A percentile compares a stretch with the other conserved stretches of the same genome.
Evolutionary conservation across 2,329 filamentous ascomycete species (phyloP).

Genomic region (Ceratocystis destructans): DNA sequence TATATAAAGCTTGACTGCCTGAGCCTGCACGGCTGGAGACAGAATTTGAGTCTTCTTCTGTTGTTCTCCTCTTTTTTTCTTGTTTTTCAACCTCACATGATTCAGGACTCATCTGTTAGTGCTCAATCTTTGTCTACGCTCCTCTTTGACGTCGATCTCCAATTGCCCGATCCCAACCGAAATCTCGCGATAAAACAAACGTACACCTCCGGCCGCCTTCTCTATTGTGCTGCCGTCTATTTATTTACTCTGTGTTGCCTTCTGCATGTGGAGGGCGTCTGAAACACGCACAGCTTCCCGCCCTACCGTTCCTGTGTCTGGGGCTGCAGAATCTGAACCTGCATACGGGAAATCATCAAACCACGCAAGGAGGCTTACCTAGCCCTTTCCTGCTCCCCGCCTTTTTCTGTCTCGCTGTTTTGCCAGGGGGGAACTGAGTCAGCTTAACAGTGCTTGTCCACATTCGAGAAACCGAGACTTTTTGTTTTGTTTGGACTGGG

Average conservation of each 20-base stretch:
- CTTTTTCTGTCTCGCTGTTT: neutral
- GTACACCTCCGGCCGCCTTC: neutral
- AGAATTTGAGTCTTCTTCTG: neutral
- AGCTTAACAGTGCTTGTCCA: neutral
- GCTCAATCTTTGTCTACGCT: neutral
- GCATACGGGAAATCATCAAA: constrained; percentile 5
- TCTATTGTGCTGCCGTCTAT: neutral
- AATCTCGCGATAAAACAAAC: neutral
- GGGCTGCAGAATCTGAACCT: constrained; percentile 2
- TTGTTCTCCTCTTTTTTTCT: neutral
- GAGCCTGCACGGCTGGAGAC: neutral
- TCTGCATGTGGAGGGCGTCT: neutral
- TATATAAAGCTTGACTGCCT: neutral
- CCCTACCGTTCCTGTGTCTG: neutral
- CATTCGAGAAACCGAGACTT: too few species aligned
- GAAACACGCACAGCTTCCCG: neutral
- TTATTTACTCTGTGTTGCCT: neutral
- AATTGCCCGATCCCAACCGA: neutral
- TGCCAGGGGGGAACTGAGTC: neutral
- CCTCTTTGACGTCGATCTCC: neutral
- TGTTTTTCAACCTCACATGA: neutral
- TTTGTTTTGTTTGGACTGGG: neutral
- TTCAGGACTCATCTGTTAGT: neutral
- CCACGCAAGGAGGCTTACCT: neutral
- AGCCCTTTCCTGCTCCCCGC: neutral